These are phyloP conservation scores for Solanum paucissectum DNA, from an alignment of 257 asterid species.

Conservation along the genomic window DNA sequence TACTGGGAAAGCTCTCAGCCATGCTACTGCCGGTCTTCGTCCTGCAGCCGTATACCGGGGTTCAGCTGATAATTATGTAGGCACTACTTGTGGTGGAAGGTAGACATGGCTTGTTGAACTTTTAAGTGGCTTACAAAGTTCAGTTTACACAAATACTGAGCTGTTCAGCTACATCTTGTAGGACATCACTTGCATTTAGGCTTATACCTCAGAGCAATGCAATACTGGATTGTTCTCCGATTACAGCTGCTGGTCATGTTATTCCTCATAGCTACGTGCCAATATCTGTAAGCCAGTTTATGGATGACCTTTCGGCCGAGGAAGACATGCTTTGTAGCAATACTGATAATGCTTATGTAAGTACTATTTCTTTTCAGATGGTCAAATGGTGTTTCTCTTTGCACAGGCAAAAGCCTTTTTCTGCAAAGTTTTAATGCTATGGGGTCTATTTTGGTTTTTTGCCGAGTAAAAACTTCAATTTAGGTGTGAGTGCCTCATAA, in stretches of 20 bases:
- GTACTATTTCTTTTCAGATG: slow-evolving; percentile 17
- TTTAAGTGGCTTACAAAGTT: slow-evolving; percentile 4
- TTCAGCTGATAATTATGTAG: slow-evolving; percentile 34
- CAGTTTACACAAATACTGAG: background rate
- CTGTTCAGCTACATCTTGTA: slow-evolving; percentile 25
- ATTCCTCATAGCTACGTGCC: slow-evolving; percentile 83
- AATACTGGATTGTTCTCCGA: slow-evolving; percentile 69
- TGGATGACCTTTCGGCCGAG: slow-evolving; percentile 88
- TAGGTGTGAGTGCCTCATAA: background rate
- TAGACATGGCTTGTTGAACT: slow-evolving; percentile 13
- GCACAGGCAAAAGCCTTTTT: background rate
- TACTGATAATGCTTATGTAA: slow-evolving; percentile 55
- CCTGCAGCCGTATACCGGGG: slow-evolving; percentile 67
- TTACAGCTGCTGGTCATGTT: slow-evolving; percentile 89
- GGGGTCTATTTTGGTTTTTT: background rate
- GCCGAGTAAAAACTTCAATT: background rate
- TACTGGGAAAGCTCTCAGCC: slow-evolving; percentile 95
- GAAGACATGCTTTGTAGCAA: slow-evolving; percentile 53
- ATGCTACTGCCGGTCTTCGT: slow-evolving; percentile 84
- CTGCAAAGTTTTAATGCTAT: background rate
- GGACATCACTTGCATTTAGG: slow-evolving; percentile 82
- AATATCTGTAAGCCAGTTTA: slow-evolving; percentile 81
- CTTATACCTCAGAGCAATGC: slow-evolving; percentile 97
- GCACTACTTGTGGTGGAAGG: slow-evolving; percentile 57
- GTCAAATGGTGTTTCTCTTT: background rate